phyloP scores from a whole-genome alignment of 73 alveolate genomes.

The Paramecium sonneborni region DNA sequence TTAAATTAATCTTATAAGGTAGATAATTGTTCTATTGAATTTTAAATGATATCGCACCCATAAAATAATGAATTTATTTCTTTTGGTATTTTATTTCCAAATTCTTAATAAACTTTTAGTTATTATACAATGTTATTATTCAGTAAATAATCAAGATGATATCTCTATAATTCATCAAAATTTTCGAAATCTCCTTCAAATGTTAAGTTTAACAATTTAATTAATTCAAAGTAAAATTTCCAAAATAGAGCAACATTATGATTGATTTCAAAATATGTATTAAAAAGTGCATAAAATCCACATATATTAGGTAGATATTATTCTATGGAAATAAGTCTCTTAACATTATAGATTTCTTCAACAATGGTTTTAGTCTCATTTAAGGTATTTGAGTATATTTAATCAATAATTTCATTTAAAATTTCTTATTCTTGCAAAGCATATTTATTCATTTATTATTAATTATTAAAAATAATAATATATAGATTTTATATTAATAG shows the following conservation, averaged over 20 bases:
- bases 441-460: neutral
- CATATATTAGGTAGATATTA: neutral
- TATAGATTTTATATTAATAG: no score
- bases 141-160: neutral
- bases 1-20: neutral
- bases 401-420: neutral
- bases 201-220: neutral
- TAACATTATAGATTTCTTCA: neutral
- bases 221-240: slow-evolving; percentile 14
- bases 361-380: neutral
- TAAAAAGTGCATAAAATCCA: neutral
- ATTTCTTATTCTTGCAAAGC: neutral
- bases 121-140: neutral
- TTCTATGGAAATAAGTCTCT: neutral
- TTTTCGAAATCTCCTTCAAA: slow-evolving; percentile 3
- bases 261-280: neutral
- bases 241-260: neutral
- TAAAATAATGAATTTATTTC: neutral
- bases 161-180: neutral
- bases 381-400: neutral
- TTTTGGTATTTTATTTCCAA: neutral
- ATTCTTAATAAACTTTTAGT: neutral
- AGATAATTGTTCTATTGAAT: neutral
- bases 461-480: neutral
- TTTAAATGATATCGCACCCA: neutral